Conservation (phyloP, 257 asterid species). For the Forsythia viridissima region DNA sequence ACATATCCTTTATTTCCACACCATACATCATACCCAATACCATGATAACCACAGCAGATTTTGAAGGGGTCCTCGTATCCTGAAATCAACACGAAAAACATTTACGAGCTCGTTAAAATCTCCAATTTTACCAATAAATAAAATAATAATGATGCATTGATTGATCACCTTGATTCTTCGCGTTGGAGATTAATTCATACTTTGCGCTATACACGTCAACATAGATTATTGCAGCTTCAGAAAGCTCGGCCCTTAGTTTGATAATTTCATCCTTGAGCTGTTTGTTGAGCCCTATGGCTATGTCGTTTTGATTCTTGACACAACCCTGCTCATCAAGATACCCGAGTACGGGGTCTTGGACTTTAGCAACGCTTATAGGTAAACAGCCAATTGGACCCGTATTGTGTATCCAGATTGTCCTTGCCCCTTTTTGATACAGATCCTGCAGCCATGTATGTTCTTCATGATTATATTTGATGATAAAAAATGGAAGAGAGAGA, state of each 20-base stretch:
- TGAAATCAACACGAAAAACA: conserved; percentile 22
- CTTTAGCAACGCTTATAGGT: conserved; percentile 33
- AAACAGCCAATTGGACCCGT: conserved; percentile 80
- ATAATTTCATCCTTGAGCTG: conserved; percentile 39
- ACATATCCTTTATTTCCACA: conserved; percentile 61
- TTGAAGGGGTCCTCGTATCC: conserved; percentile 58
- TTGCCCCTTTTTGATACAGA: conserved; percentile 57
- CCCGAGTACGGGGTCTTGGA: conserved; percentile 40
- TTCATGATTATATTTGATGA: neutral
- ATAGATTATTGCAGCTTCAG: conserved; percentile 47
- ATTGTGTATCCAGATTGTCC: conserved; percentile 71
- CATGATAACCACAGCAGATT: conserved; percentile 72
- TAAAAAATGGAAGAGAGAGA: neutral
- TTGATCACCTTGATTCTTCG: conserved; percentile 46
- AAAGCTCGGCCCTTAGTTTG: conserved; percentile 43
- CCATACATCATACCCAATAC: conserved; percentile 45
- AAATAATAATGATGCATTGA: neutral
- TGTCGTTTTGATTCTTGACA: conserved; percentile 48
- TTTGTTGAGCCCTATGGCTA: conserved; percentile 52
- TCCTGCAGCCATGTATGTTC: conserved; percentile 31
- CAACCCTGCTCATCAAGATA: conserved; percentile 65
- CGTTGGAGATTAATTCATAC: conserved; percentile 55
- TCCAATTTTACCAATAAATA: neutral
- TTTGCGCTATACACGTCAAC: conserved; percentile 71
- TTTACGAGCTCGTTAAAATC: neutral